phyloP scores from a whole-genome alignment of 345 rosid genomes.

The Arabidopsis arenosa region DNA sequence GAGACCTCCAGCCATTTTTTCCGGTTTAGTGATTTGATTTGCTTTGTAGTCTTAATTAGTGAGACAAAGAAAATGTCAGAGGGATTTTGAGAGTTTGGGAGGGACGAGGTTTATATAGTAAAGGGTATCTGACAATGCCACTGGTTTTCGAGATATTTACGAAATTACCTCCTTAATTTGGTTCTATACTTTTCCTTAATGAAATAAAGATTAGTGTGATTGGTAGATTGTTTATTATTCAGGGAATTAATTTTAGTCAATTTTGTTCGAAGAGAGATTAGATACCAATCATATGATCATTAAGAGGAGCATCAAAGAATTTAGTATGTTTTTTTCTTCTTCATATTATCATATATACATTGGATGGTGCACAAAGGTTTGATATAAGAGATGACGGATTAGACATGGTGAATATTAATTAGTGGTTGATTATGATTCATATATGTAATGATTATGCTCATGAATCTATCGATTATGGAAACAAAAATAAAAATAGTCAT shows the following conservation, averaged over 20 bases:
- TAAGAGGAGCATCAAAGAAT: slow-evolving; percentile 18
- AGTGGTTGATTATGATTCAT: slow-evolving; percentile 24
- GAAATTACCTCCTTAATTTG: slow-evolving; percentile 28
- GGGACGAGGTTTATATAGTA: slow-evolving; percentile 56
- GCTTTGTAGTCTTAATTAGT: neutral
- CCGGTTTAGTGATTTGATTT: slow-evolving; percentile 3
- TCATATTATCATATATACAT: slow-evolving; percentile 15
- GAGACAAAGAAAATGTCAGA: slow-evolving; percentile 25
- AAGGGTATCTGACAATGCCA: slow-evolving; percentile 36
- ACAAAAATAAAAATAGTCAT: neutral
- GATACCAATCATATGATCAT: slow-evolving; percentile 25
- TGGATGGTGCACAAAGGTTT: slow-evolving; percentile 37
- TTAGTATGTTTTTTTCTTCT: slow-evolving; percentile 31
- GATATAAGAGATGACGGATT: slow-evolving; percentile 34
- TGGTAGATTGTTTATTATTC: slow-evolving; percentile 21
- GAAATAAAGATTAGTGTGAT: slow-evolving; percentile 15
- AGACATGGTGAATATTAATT: slow-evolving; percentile 28
- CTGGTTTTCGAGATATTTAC: slow-evolving; percentile 52
- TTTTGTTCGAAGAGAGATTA: slow-evolving; percentile 5
- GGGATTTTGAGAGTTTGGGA: slow-evolving; percentile 38
- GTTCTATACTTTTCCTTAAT: neutral
- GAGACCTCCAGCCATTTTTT: slow-evolving; percentile 63
- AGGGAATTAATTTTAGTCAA: neutral
- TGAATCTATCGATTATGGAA: slow-evolving; percentile 20
- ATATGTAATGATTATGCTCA: slow-evolving; percentile 38